Evolutionary conservation across 768 basidiomycete species (phyloP).

Genomic region (Rhodotorula sphaerocarpa): DNA sequence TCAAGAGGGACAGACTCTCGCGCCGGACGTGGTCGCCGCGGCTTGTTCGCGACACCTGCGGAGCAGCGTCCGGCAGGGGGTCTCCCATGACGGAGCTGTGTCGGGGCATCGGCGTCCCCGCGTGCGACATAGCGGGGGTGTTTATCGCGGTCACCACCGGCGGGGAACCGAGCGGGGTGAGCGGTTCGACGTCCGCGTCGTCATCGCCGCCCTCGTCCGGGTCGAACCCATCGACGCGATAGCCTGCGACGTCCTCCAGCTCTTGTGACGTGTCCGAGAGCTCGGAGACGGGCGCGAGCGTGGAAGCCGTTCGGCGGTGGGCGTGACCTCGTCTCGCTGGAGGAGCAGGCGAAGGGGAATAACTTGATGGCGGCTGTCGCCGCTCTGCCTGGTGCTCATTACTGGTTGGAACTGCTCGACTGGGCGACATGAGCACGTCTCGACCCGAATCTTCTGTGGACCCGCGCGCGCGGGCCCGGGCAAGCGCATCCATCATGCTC

Average conservation of each 20-base stretch:
- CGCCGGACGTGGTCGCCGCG: constrained; percentile 14
- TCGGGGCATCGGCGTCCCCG: neutral
- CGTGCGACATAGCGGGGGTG: neutral
- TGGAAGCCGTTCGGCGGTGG: neutral
- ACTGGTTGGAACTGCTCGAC: too few relatives aligned
- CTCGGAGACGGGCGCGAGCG: constrained; percentile 8
- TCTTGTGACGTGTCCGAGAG: neutral
- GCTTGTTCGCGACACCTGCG: neutral
- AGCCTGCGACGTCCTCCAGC: too few relatives aligned
- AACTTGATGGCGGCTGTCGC: too few relatives aligned
- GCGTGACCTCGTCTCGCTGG: constrained; percentile 6
- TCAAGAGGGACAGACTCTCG: constrained; percentile 52
- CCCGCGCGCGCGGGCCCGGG: constrained; percentile 12
- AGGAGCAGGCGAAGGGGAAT: neutral
- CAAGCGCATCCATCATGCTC: constrained; percentile 29
- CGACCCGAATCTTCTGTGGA: too few relatives aligned
- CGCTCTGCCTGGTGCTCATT: too few relatives aligned
- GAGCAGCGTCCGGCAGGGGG: neutral
- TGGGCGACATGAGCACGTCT: too few relatives aligned
- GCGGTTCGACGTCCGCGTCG: too few relatives aligned
- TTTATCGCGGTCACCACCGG: constrained; percentile 1
- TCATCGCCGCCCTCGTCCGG: too few relatives aligned
- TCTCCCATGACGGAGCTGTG: neutral
- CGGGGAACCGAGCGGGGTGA: neutral
- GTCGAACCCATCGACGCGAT: too few relatives aligned